A percentile compares a stretch with the other conserved stretches of the same genome.
phyloP scores from a whole-genome alignment of 2,329 filamentous ascomycete species.

The Paecilomyces dactylethromorphus region DNA sequence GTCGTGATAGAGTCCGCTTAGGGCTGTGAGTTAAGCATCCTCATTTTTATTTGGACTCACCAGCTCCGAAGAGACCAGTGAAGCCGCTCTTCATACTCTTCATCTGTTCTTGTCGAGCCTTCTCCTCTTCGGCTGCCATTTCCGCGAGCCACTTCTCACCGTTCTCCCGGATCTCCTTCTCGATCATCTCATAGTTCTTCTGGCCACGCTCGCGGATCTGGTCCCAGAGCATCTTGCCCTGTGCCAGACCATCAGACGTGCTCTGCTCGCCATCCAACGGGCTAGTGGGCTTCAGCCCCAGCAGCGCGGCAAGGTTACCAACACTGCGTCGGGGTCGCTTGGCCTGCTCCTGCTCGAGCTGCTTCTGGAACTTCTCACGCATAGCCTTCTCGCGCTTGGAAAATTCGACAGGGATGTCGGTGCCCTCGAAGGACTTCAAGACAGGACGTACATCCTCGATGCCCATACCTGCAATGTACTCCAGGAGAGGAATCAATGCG shows the following conservation, averaged over 20 bases:
- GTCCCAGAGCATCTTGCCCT: conserved; percentile 97
- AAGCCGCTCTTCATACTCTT: conserved; percentile 83
- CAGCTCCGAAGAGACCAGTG: conserved; percentile 47
- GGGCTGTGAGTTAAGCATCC: not conserved
- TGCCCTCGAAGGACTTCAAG: conserved; percentile 81
- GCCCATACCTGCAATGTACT: conserved; percentile 93
- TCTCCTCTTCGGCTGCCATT: conserved; percentile 81
- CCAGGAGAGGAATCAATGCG: conserved; percentile 87
- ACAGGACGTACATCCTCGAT: conserved; percentile 80
- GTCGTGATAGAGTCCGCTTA: not conserved
- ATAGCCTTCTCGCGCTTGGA: conserved; percentile 79
- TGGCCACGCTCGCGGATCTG: conserved; percentile 87
- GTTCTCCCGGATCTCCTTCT: conserved; percentile 86
- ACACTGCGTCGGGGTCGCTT: conserved; percentile 57
- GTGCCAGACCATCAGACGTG: conserved; percentile 68
- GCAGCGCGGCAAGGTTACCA: conserved; percentile 60
- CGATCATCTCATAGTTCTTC: conserved; percentile 80
- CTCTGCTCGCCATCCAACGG: conserved; percentile 61
- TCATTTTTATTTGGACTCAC: conserved; percentile 20
- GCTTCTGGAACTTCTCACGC: conserved; percentile 75
- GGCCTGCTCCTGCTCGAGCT: conserved; percentile 62
- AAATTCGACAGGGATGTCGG: conserved; percentile 84
- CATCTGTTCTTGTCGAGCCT: conserved; percentile 83
- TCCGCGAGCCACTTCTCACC: conserved; percentile 95
- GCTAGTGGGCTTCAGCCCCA: conserved; percentile 69